Conservation (phyloP, 2,329 filamentous ascomycete species). For the Malbranchea zuffiana region DNA sequence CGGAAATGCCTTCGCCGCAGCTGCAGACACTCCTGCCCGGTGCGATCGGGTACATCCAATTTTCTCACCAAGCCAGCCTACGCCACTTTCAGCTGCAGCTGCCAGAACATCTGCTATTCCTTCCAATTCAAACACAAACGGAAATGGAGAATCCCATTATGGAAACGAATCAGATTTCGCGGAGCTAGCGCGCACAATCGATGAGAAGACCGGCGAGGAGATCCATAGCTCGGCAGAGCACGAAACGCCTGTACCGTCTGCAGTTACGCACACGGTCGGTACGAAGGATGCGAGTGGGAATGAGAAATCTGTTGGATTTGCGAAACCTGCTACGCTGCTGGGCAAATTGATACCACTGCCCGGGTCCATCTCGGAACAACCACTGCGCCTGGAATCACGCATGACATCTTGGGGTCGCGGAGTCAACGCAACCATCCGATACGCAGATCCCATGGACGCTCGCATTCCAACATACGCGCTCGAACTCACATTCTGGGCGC, state of each 20-base stretch:
- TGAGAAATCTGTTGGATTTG: constrained; percentile 16
- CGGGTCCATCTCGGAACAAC: constrained; percentile 54
- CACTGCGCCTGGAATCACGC: constrained; percentile 54
- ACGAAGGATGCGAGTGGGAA: neutral
- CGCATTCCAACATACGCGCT: constrained; percentile 75
- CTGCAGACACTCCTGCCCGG: constrained; percentile 3
- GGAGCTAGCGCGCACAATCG: constrained; percentile 33
- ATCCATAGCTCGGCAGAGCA: constrained; percentile 15
- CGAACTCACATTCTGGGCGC: constrained; percentile 63
- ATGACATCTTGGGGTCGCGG: constrained; percentile 70
- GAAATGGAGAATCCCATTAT: too few species aligned
- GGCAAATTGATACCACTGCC: constrained; percentile 56
- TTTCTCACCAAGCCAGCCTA: constrained; percentile 1
- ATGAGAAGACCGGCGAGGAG: constrained; percentile 32
- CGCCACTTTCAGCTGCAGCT: too few species aligned
- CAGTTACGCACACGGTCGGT: neutral
- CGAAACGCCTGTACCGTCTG: neutral
- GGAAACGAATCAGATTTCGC: constrained; percentile 5
- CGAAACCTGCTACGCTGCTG: constrained; percentile 36
- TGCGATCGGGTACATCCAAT: constrained; percentile 3
- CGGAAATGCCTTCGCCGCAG: constrained; percentile 21
- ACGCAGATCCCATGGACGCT: constrained; percentile 51
- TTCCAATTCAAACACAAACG: too few species aligned
- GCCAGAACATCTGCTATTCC: too few species aligned
- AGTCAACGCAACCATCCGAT: constrained; percentile 55